phyloP scores from a whole-genome alignment of 2,329 filamentous ascomycete species.

The Cladosporium sp. region DNA sequence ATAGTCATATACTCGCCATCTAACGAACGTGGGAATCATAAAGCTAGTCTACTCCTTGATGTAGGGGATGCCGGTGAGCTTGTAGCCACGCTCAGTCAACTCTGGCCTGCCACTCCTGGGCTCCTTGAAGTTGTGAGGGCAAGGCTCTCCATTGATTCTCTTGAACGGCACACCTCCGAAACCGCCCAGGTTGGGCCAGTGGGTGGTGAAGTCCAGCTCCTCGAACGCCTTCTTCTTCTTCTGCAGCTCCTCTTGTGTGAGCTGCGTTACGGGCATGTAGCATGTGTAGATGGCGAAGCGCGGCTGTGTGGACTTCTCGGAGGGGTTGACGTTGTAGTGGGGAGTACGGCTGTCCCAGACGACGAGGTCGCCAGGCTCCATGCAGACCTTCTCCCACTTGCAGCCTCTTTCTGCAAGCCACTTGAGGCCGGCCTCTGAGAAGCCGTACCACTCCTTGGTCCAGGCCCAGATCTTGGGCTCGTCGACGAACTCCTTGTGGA shows the following conservation, averaged over 20 bases:
- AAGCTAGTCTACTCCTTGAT: conserved; percentile 30
- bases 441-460: conserved; percentile 37
- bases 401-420: conserved; percentile 29
- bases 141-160: conserved; percentile 31
- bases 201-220: conserved; percentile 31
- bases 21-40: background rate
- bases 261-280: conserved; percentile 32
- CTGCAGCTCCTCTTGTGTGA: conserved; percentile 30
- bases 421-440: conserved; percentile 31
- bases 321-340: conserved; percentile 34
- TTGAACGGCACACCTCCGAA: conserved; percentile 28
- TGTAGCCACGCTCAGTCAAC: conserved; percentile 47
- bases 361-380: conserved; percentile 33
- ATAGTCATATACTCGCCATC: no score
- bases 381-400: conserved; percentile 33
- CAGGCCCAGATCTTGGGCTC: conserved; percentile 26
- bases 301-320: conserved; percentile 20
- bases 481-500: conserved; percentile 34
- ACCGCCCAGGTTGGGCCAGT: conserved; percentile 35
- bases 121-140: conserved; percentile 40
- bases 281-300: conserved; percentile 38
- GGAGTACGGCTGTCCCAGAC: conserved; percentile 32
- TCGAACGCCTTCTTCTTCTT: conserved; percentile 24
- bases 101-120: conserved; percentile 43
- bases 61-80: conserved; percentile 54